Evolutionary conservation across 176 grass and related monocot species (phyloP).

Genomic region (Ensete glaucum): DNA sequence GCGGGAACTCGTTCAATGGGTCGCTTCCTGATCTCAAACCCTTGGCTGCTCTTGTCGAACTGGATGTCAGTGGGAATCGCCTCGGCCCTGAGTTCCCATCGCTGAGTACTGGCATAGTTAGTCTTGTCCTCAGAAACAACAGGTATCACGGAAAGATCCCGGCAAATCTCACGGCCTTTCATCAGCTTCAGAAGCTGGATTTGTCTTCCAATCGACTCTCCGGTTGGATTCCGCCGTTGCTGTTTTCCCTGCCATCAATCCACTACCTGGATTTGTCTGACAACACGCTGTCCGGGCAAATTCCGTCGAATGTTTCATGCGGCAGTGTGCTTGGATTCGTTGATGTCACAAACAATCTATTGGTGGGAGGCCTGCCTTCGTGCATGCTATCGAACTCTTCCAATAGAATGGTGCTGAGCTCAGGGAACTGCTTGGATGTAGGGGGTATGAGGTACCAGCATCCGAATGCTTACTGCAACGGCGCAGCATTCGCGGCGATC

Average conservation of each 20-base stretch:
- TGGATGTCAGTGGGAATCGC: slow-evolving; percentile 47
- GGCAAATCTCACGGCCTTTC: slow-evolving; percentile 17
- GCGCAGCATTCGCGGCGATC: slow-evolving; percentile 59
- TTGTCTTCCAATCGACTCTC: slow-evolving; percentile 44
- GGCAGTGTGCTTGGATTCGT: slow-evolving; percentile 37
- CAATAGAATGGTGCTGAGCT: slow-evolving; percentile 36
- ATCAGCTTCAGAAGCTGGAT: slow-evolving; percentile 49
- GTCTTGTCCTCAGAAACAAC: slow-evolving; percentile 41
- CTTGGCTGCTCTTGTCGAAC: slow-evolving; percentile 43
- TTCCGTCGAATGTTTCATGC: slow-evolving; percentile 38
- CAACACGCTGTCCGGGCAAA: slow-evolving; percentile 49
- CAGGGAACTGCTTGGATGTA: slow-evolving; percentile 58
- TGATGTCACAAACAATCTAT: slow-evolving; percentile 63
- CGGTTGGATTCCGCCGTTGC: slow-evolving; percentile 50
- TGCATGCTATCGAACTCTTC: slow-evolving; percentile 53
- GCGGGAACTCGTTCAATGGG: slow-evolving; percentile 50
- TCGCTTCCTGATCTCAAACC: slow-evolving; percentile 38
- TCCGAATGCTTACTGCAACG: slow-evolving; percentile 43
- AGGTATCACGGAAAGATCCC: slow-evolving; percentile 45
- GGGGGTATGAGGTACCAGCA: slow-evolving; percentile 44
- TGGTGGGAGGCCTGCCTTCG: slow-evolving; percentile 47
- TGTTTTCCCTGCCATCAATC: slow-evolving; percentile 65
- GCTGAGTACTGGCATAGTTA: slow-evolving; percentile 28
- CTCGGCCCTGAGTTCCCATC: slow-evolving; percentile 55
- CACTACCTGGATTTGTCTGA: slow-evolving; percentile 51